Percentiles rank a stretch among this genome's conserved stretches.
Conservation (phyloP, 768 basidiomycete species). For the Aureoboletus auriporus region DNA sequence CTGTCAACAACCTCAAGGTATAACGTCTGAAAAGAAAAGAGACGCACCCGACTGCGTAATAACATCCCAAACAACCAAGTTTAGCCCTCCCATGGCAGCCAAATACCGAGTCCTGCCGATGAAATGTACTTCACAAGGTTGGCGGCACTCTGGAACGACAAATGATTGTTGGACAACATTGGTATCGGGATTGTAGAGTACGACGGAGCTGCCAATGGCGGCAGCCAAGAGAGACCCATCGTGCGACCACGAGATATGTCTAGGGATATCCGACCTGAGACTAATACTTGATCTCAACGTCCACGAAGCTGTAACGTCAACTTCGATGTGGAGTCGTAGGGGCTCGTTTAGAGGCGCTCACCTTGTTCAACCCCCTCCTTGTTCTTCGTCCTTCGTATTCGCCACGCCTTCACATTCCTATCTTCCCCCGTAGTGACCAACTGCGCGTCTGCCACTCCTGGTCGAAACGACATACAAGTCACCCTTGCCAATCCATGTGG, state of each 20-base stretch:
- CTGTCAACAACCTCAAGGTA: background rate
- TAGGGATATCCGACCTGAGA: slow-evolving; percentile 66
- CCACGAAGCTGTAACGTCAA: slow-evolving; percentile 52
- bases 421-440: slow-evolving; percentile 77
- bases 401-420: slow-evolving; percentile 79
- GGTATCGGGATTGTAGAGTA: slow-evolving; percentile 69
- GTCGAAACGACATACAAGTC: slow-evolving; percentile 67
- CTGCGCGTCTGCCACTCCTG: slow-evolving; percentile 36
- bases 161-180: slow-evolving; percentile 59
- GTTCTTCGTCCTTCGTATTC: slow-evolving; percentile 44
- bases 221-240: slow-evolving; percentile 86
- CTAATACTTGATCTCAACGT: slow-evolving; percentile 66
- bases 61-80: slow-evolving; percentile 72
- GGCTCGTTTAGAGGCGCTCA: slow-evolving; percentile 26
- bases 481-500: slow-evolving; percentile 73
- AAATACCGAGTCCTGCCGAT: slow-evolving; percentile 68
- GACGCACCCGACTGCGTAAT: slow-evolving; percentile 52
- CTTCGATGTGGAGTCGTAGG: background rate
- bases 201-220: slow-evolving; percentile 59
- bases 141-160: slow-evolving; percentile 49
- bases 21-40: background rate
- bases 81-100: slow-evolving; percentile 44
- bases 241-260: slow-evolving; percentile 69
- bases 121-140: slow-evolving; percentile 51
- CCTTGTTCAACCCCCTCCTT: slow-evolving; percentile 51